phyloP scores from a whole-genome alignment of 2,329 filamentous ascomycete species.

The Nannizziopsis barbatae region DNA sequence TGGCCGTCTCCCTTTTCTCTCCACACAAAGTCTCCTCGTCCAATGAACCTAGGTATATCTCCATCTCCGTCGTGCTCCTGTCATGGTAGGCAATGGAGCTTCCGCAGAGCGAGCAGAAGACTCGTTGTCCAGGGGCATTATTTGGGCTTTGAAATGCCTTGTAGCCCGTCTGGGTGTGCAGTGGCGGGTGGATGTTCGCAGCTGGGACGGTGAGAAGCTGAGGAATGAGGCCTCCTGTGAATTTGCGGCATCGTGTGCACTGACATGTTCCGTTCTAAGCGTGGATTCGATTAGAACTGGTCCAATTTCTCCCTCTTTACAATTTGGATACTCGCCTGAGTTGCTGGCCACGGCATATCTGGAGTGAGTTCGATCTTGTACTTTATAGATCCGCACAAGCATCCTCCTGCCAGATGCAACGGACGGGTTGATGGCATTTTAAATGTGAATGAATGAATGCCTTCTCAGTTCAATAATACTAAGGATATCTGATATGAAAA shows the following conservation, averaged over 20 bases:
- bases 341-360: slow-evolving; percentile 3
- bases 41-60: neutral
- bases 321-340: neutral
- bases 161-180: neutral
- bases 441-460: neutral
- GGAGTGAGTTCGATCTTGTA: slow-evolving; percentile 1
- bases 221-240: slow-evolving; percentile 1
- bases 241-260: slow-evolving; percentile 6
- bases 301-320: neutral
- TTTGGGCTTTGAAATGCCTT: neutral
- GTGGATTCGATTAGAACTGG: neutral
- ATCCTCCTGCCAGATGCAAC: neutral
- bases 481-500: too few relatives aligned
- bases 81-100: neutral
- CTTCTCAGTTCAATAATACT: too few relatives aligned
- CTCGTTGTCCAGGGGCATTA: neutral
- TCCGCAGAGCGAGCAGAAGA: neutral
- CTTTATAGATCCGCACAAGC: neutral
- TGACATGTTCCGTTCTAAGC: slow-evolving; percentile 4
- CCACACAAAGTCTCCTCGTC: slow-evolving; percentile 5
- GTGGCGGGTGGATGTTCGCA: slow-evolving; percentile 1
- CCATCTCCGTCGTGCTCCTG: neutral
- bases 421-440: neutral
- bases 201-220: neutral
- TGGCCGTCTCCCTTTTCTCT: neutral